Evolutionary conservation across 306 rosid genomes (phyloP).

Genomic region (Carpinus viminea): DNA sequence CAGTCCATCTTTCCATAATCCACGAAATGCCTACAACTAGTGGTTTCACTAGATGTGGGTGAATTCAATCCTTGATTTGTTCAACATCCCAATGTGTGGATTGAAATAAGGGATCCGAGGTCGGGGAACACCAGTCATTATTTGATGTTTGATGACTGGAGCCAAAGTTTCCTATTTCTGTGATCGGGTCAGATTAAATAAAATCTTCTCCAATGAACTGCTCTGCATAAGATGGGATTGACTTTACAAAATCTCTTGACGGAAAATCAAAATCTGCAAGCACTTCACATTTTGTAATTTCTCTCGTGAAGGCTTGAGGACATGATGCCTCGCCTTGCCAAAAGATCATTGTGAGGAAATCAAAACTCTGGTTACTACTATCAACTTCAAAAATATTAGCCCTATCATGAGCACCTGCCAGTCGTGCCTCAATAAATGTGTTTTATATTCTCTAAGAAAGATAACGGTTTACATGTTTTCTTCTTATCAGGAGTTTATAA

Average conservation of each 20-base stretch:
- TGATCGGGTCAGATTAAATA: constrained; percentile 31
- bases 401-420: constrained; percentile 27
- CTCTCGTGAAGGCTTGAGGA: constrained; percentile 34
- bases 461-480: constrained; percentile 30
- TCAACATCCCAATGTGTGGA: too few species aligned
- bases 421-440: constrained; percentile 1
- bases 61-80: too few species aligned
- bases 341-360: constrained; percentile 26
- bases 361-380: constrained; percentile 18
- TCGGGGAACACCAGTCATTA: too few species aligned
- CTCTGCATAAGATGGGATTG: constrained; percentile 23
- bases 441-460: constrained; percentile 20
- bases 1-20: too few species aligned
- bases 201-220: constrained; percentile 35
- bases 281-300: constrained; percentile 29
- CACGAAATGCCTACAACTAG: too few species aligned
- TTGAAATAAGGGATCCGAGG: too few species aligned
- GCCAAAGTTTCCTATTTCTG: constrained; percentile 31
- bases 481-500: constrained; percentile 70
- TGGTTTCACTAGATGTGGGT: too few species aligned
- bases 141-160: constrained; percentile 34
- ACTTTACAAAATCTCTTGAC: constrained; percentile 24
- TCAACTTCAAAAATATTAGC: constrained; percentile 25
- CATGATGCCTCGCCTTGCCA: constrained; percentile 32
- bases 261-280: constrained; percentile 41